A percentile compares a stretch with the other conserved stretches of the same genome.
These are phyloP conservation scores for Exsudoporus frostii DNA, from an alignment of 768 basidiomycete genomes.

Conservation along the genomic window DNA sequence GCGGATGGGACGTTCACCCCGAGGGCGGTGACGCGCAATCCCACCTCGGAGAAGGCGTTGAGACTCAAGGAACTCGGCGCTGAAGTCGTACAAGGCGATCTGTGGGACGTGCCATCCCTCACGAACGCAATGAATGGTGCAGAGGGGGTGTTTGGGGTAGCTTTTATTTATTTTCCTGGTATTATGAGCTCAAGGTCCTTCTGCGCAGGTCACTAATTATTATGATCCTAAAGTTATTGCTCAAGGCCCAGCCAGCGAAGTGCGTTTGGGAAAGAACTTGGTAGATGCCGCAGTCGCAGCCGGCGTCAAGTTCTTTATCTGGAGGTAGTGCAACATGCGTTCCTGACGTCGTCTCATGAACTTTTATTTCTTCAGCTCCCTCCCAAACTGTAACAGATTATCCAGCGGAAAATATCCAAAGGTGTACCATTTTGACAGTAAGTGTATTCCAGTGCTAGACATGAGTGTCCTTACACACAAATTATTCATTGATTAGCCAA, in stretches of 20 bases:
- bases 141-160: slow-evolving; percentile 34
- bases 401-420: slow-evolving; percentile 23
- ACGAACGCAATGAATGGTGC: slow-evolving; percentile 26
- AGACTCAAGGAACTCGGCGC: slow-evolving; percentile 20
- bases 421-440: slow-evolving; percentile 28
- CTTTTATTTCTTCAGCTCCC: slow-evolving; percentile 10
- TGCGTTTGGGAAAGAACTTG: slow-evolving; percentile 29
- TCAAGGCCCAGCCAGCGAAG: slow-evolving; percentile 19
- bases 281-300: slow-evolving; percentile 25
- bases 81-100: slow-evolving; percentile 23
- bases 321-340: slow-evolving; percentile 18
- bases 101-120: slow-evolving; percentile 26
- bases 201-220: slow-evolving; percentile 26
- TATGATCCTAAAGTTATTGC: slow-evolving; percentile 19
- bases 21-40: slow-evolving; percentile 33
- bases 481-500: slow-evolving; percentile 17
- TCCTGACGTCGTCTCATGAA: not conserved
- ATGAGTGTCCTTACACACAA: not conserved
- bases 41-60: too few relatives aligned
- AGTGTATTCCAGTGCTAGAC: not conserved
- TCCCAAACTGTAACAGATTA: slow-evolving; percentile 9
- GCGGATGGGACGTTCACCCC: slow-evolving; percentile 34
- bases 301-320: slow-evolving; percentile 29
- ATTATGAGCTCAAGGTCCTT: not conserved
- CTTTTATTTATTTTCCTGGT: not conserved